These are phyloP conservation scores for Saccharomycopsis fodiens DNA, from an alignment of 805 yeast genomes.

Conservation along the genomic window DNA sequence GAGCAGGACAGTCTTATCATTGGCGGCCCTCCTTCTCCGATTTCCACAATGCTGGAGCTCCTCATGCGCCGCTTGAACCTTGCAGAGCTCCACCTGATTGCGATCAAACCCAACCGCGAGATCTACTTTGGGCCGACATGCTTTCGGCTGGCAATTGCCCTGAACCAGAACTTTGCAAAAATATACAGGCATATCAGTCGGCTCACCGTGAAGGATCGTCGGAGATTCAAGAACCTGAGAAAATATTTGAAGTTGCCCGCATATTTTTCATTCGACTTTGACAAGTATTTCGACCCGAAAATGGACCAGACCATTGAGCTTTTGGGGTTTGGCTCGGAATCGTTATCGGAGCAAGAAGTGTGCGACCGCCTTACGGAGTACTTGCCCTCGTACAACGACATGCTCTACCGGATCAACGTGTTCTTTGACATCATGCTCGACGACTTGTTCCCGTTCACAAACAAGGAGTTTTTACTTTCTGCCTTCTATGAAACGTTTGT, in stretches of 20 bases:
- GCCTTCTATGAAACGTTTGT: slow-evolving; percentile 15
- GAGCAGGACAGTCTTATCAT: not conserved
- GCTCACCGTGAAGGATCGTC: slow-evolving; percentile 16
- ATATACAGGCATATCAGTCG: slow-evolving; percentile 17
- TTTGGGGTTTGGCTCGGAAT: not conserved
- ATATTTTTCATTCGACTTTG: slow-evolving; percentile 19
- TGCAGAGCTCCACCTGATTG: slow-evolving; percentile 1
- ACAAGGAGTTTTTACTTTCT: slow-evolving; percentile 4
- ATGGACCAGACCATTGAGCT: not conserved
- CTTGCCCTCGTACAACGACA: slow-evolving; percentile 11
- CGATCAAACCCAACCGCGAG: slow-evolving; percentile 18
- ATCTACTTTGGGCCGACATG: slow-evolving; percentile 20
- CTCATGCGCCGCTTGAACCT: slow-evolving; percentile 9
- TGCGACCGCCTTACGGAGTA: slow-evolving; percentile 6
- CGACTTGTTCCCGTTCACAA: slow-evolving; percentile 14
- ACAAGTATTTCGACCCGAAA: slow-evolving; percentile 3
- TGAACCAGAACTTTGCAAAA: slow-evolving; percentile 12
- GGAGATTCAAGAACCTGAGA: slow-evolving; percentile 10
- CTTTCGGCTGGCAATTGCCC: slow-evolving; percentile 16
- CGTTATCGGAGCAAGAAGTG: slow-evolving; percentile 3
- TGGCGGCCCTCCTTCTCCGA: no score
- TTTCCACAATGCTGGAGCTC: not conserved
- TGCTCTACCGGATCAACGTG: slow-evolving; percentile 1
- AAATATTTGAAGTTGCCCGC: slow-evolving; percentile 4
- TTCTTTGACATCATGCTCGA: slow-evolving; percentile 17